phyloP scores from a whole-genome alignment of 140 eudicot genomes.

The Artemisia princeps region DNA sequence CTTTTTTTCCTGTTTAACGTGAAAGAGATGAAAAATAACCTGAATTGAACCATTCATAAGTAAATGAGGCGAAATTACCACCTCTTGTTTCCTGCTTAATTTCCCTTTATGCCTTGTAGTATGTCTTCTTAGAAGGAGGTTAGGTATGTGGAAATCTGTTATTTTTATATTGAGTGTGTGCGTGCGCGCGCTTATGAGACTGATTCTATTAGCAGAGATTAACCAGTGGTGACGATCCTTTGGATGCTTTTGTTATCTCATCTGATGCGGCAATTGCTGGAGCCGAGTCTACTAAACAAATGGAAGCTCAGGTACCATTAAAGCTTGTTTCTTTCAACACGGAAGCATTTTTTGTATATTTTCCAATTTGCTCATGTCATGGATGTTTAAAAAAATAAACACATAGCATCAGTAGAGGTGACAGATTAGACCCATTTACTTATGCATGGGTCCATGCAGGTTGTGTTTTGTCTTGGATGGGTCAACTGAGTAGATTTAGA shows the following conservation, averaged over 20 bases:
- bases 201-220: constrained; percentile 49
- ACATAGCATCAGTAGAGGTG: background rate
- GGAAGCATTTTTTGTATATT: background rate
- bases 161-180: no score
- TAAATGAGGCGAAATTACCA: no score
- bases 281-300: constrained; percentile 75
- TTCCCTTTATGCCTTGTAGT: background rate
- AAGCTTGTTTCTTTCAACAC: constrained; percentile 12
- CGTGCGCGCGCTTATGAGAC: background rate
- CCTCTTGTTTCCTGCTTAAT: no score
- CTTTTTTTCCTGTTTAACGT: no score
- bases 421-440: background rate
- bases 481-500: no score
- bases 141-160: constrained; percentile 10
- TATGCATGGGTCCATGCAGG: no score
- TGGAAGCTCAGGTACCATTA: constrained; percentile 78
- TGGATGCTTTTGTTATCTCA: constrained; percentile 65
- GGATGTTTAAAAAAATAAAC: background rate
- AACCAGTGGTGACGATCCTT: constrained; percentile 62
- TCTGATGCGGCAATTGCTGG: constrained; percentile 83
- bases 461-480: no score
- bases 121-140: background rate
- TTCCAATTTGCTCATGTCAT: background rate
- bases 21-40: no score
- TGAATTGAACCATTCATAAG: no score